Conservation (phyloP, 306 rosid species). For the Malus fusca region DNA sequence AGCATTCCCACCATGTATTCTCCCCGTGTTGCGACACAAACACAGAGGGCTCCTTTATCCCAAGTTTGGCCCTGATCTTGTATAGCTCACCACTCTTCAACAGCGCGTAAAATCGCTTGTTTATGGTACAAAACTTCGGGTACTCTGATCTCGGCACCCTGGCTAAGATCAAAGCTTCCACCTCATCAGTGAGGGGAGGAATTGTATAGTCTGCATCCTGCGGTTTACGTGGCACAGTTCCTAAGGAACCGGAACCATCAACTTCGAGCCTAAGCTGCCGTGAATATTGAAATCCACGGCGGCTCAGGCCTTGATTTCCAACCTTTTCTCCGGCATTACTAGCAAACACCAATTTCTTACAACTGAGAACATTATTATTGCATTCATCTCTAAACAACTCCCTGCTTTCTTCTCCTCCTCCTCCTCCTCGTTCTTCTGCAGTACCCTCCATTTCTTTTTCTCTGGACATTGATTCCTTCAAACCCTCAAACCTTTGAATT, state of each 20-base stretch:
- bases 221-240: constrained; percentile 20
- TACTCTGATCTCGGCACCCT: constrained; percentile 64
- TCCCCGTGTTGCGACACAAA: constrained; percentile 67
- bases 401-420: neutral
- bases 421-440: neutral
- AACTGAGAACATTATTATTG: neutral
- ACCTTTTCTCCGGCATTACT: neutral
- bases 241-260: neutral
- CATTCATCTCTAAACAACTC: constrained; percentile 2
- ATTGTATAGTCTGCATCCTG: constrained; percentile 82
- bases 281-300: neutral
- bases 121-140: constrained; percentile 46
- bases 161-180: constrained; percentile 61
- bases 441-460: constrained; percentile 11
- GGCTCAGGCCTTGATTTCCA: neutral
- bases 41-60: constrained; percentile 56
- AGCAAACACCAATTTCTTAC: constrained; percentile 17
- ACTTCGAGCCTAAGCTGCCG: neutral
- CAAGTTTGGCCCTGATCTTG: constrained; percentile 50
- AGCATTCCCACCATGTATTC: constrained; percentile 63
- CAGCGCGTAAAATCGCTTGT: constrained; percentile 43
- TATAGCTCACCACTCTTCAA: constrained; percentile 53
- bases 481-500: neutral
- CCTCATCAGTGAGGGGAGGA: constrained; percentile 57
- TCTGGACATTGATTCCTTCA: constrained; percentile 9